Evolutionary conservation across 176 grass and related monocot species (phyloP), one percentile per base, ranked within the genome.

Genomic region (Bromus sterilis): DNA sequence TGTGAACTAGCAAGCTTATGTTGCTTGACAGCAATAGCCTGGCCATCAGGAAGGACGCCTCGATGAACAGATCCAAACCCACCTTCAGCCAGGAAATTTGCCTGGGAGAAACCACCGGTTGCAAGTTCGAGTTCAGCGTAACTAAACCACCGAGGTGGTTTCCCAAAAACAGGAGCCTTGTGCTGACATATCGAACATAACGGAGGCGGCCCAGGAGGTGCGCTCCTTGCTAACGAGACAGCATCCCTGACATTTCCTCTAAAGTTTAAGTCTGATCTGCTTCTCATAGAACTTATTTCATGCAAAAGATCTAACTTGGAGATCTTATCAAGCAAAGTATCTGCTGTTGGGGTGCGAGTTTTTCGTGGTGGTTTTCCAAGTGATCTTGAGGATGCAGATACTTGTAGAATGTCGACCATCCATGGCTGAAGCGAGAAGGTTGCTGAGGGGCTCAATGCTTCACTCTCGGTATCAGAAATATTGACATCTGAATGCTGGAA

Each of bases 11-110:
- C 97, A 80, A 99, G 91, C 79, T 99, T 99, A 81, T 99, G 93
- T 69, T 99, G 97, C 83, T 99, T 99, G 33, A 99, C 97, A 51
- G 97, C 97, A 77, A 99, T 93, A 61, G 93, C 89, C 83, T 98
- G 96, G 21, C 97, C 97, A 90, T 99, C 93, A 77, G 89, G 90
- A 72, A 99, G 82, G 56, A 96, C 89, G 26, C 97, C 97, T 64
- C 91, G 80, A 84, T 99, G 97, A 84, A 99, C 97, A 66, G 97
- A 99, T n/a, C 97, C 97, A 87, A 93, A 99, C 41, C 97, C 97
- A 68, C 97, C 97, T 76, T 99, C 97, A 60, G 97, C 97, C 84
- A 99, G 82, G 82, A 99, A 99, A 78, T 99, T 99, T 74, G 90
- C 93, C 86, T 99, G 73, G 10, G 93, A 99, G 49, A 99, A 99